Base-by-base conservation (phyloP, 179 eudicot genomes). In the Camellia oleifera region DNA sequence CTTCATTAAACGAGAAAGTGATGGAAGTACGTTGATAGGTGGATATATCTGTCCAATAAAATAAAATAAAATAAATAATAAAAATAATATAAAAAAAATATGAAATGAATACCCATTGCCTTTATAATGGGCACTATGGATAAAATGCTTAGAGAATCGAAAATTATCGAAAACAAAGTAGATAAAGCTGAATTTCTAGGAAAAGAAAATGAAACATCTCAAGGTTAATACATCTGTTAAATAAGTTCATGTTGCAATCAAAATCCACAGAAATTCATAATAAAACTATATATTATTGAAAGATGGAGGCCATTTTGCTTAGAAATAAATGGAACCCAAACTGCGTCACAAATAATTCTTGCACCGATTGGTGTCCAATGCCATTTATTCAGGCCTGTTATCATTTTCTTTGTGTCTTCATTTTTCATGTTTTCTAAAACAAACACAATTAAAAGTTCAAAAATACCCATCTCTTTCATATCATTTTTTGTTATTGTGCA, bases 1-100 rank as follows among this genome's bases (percentile, higher is more conserved):
- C 97, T 95, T 95, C 99, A 95, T 95, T 76, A 95, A 86, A 68
- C 99, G 97, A 82, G 99, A 96, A 78, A 96, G 85, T 40, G 99
- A 96, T 76, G 98, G 99, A 79, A 96, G 96, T 82, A 96, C 98
- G 83, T 96, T 96, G 83, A 96, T 96, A 78, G 97, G 99, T 53
- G 99, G 99, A 81, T 92, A 96, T 74, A 96, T 96, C 99, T 96
- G 96, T 79, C 40, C 26, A 63, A 23, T 78, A 54, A 65, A 81
- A 75, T 52, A 50, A 63, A 44, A 56, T 10, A 56, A 32, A 32
- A 32, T 26, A 32, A 32, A 32, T 32, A 32, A 32, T 32, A 32
- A 32, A 32, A 32, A 32, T 26, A 26, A 32, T 32, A 32, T 32
- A 32, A 20, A 20, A 20, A 20, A 20, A 20, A 20, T 32, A 32